Evolutionary conservation across 1,284 basidiomycete genomes (phyloP).

Genomic region (Hypsizygus ulmarius): DNA sequence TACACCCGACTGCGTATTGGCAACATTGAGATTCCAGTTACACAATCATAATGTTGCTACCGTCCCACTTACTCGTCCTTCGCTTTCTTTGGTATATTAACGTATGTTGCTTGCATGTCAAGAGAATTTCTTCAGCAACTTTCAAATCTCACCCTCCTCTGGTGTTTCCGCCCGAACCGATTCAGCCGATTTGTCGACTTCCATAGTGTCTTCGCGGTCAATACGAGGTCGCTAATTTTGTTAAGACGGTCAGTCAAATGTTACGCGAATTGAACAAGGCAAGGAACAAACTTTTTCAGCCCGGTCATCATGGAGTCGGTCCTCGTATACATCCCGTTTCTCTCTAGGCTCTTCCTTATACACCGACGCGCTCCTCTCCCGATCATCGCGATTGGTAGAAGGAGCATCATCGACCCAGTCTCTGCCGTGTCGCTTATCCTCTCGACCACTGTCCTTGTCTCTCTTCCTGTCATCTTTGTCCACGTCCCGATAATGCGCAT

Average conservation of each 20-base stretch:
- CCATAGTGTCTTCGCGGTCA: conserved; percentile 42
- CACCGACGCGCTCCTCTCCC: conserved; percentile 49
- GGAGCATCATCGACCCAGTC: conserved; percentile 27
- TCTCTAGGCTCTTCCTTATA: conserved; percentile 45
- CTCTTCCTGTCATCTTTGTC: conserved; percentile 46
- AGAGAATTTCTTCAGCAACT: background rate
- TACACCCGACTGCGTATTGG: conserved; percentile 91
- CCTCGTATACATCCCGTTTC: conserved; percentile 44
- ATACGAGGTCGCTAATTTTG: conserved; percentile 50
- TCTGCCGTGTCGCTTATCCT: conserved; percentile 30
- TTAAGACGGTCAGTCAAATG: conserved; percentile 15
- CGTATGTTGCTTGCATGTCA: conserved; percentile 5
- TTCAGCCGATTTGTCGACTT: conserved; percentile 32
- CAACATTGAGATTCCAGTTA: conserved; percentile 42
- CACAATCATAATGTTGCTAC: conserved; percentile 26
- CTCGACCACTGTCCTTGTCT: conserved; percentile 34
- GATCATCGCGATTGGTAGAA: conserved; percentile 36
- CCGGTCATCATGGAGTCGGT: conserved; percentile 43
- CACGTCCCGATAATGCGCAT: conserved; percentile 38
- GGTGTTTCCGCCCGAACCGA: conserved; percentile 57
- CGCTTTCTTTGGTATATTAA: conserved; percentile 10
- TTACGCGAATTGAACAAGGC: conserved; percentile 4
- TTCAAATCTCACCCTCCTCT: conserved; percentile 78
- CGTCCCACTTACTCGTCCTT: conserved; percentile 14
- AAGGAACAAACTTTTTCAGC: conserved; percentile 59